Conservation (phyloP, 1,284 basidiomycete genomes). For the Cryptococcus sp. region DNA sequence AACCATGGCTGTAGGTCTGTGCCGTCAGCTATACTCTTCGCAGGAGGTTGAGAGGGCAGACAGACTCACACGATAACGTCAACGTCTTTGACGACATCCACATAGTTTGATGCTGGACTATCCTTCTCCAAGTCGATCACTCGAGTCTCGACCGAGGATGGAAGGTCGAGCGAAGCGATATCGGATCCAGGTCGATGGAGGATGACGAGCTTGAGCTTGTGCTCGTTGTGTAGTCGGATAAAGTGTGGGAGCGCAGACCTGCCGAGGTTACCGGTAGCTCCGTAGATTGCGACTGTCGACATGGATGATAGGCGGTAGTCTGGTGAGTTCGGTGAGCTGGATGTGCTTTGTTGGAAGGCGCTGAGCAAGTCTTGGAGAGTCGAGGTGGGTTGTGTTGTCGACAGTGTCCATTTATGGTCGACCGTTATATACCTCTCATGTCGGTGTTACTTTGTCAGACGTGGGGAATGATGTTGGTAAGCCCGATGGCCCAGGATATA, state of each 20-base stretch:
- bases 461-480: too few species aligned
- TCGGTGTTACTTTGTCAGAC: too few species aligned
- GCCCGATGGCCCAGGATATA: too few species aligned
- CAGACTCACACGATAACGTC: conserved; percentile 1
- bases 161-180: neutral
- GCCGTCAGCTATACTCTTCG: neutral
- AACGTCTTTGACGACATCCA: neutral
- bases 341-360: too few species aligned
- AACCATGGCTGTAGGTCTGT: neutral
- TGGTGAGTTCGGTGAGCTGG: too few species aligned
- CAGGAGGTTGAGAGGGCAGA: neutral
- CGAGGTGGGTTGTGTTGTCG: too few species aligned
- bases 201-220: neutral
- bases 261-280: neutral
- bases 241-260: neutral
- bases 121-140: conserved; percentile 1
- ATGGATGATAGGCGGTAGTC: too few species aligned
- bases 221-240: neutral
- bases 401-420: too few species aligned
- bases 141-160: neutral
- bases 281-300: neutral
- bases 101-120: neutral
- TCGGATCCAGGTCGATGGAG: neutral
- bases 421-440: too few species aligned
- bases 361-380: too few species aligned